Percentiles rank a stretch among this genome's conserved stretches.
Evolutionary conservation across 2,329 filamentous ascomycete genomes (phyloP).

Genomic region (Trichoderma brevicompactum): DNA sequence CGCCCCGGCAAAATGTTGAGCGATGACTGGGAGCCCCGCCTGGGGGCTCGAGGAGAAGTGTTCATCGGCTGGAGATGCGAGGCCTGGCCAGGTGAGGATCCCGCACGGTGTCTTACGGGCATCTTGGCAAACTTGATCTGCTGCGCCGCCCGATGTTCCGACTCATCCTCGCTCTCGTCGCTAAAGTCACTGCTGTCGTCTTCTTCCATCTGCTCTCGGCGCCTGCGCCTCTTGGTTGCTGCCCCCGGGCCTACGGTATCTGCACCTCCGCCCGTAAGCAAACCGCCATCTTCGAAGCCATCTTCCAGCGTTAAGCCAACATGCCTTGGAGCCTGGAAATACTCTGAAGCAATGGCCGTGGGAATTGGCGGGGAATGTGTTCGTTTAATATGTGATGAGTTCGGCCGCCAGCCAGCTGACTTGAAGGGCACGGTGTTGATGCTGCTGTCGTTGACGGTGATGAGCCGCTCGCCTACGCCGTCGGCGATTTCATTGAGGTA

Average conservation of each 20-base stretch:
- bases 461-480: conserved; percentile 81
- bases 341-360: conserved; percentile 79
- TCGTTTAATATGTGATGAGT: conserved; percentile 75
- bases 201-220: conserved; percentile 77
- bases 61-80: conserved; percentile 60
- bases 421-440: conserved; percentile 82
- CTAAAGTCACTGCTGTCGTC: conserved; percentile 85
- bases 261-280: conserved; percentile 69
- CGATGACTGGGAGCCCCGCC: conserved; percentile 72
- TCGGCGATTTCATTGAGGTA: conserved; percentile 82
- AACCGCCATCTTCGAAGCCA: conserved; percentile 72
- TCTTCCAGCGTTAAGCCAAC: conserved; percentile 68
- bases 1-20: conserved; percentile 73
- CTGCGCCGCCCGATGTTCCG: conserved; percentile 75
- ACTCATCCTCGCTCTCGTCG: conserved; percentile 82
- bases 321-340: conserved; percentile 74
- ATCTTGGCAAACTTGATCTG: conserved; percentile 97
- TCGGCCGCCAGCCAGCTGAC: conserved; percentile 77
- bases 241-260: conserved; percentile 71
- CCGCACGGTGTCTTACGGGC: conserved; percentile 83
- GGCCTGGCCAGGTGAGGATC: conserved; percentile 81
- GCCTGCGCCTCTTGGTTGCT: conserved; percentile 67
- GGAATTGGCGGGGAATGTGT: conserved; percentile 87
- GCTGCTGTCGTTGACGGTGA: conserved; percentile 78
- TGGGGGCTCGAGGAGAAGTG: conserved; percentile 53